Evolutionary conservation across 306 rosid genomes (phyloP), one percentile per base, ranked within the genome.

Genomic region (Vigna trinervia): DNA sequence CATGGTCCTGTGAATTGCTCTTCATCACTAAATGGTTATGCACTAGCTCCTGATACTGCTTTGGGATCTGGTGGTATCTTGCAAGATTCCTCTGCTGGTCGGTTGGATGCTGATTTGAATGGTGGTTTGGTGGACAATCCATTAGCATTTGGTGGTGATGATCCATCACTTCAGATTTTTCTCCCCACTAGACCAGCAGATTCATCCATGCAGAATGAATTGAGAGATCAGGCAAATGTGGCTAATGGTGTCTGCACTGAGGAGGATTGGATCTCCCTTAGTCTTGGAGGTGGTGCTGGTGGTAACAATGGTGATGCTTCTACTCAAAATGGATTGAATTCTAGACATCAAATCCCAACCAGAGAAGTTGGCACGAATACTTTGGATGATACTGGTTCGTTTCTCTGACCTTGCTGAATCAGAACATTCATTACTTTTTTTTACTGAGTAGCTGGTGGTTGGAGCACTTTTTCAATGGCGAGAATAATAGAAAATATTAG

Each of bases 91-190:
- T 81, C 90, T 60, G 75, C 83, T 36, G 88, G 89, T 52, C 86
- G 79, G 14, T 58, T 90, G 6, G 97, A 96, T 86, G 66, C 88
- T 54, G 96, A 89, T 69, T 78, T 92, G 81, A 91, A 89, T 34
- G 91, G 85, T 73, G 95, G 96, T 54, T 91, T 93, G 78, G 97
- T 96, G 48, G 97, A 91, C 81, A 91, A 93, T 82, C 93, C 97
- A 12, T 79, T 96, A 85, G 90, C 94, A 59, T 92, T 92, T 87
- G 83, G 88, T 51, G 90, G 94, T 71, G 96, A 93, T 59, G 99
- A 96, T 86, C 99, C 98, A 47, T 83, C 99, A 32, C 99, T 96
- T 76, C 94, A 96, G 80, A 92, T 96, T 54, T 96, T 96, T 88
- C 99, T 96, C 78, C 99, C 99, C 61, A 90, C 99, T 38, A 93